phyloP scores from a whole-genome alignment of 176 grass and related monocot species.

The Bonia amplexicaulis region DNA sequence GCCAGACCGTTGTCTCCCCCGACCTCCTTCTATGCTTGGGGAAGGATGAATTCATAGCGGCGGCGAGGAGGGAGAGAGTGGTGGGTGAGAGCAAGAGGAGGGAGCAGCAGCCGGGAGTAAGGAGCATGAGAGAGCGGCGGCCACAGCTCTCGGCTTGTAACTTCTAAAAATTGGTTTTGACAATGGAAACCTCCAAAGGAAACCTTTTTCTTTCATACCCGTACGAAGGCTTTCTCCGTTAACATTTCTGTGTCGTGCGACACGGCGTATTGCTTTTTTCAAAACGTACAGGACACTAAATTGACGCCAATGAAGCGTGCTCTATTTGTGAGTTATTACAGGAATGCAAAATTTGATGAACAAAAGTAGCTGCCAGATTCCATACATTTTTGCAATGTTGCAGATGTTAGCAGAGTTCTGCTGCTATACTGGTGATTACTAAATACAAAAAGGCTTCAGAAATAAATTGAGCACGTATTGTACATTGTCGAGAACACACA shows the following conservation, averaged over 20 bases:
- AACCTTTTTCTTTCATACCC: background rate
- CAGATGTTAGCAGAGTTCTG: background rate
- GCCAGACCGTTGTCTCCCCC: rapidly evolving
- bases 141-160: too few relatives aligned
- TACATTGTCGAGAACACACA: background rate
- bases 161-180: background rate
- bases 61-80: too few relatives aligned
- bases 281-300: background rate
- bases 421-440: background rate
- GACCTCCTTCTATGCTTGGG: too few relatives aligned
- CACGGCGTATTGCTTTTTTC: background rate
- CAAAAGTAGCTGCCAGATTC: background rate
- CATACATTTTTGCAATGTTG: background rate
- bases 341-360: background rate
- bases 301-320: background rate
- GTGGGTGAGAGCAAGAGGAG: too few relatives aligned
- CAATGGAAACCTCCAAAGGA: background rate
- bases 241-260: background rate
- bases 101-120: too few relatives aligned
- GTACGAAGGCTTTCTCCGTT: background rate
- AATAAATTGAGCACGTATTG: background rate
- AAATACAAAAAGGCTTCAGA: background rate
- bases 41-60: too few relatives aligned
- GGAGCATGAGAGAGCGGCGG: too few relatives aligned
- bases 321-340: background rate